Base-by-base conservation (phyloP, 2,329 filamentous ascomycete genomes). In the Dactylellina sp. region DNA sequence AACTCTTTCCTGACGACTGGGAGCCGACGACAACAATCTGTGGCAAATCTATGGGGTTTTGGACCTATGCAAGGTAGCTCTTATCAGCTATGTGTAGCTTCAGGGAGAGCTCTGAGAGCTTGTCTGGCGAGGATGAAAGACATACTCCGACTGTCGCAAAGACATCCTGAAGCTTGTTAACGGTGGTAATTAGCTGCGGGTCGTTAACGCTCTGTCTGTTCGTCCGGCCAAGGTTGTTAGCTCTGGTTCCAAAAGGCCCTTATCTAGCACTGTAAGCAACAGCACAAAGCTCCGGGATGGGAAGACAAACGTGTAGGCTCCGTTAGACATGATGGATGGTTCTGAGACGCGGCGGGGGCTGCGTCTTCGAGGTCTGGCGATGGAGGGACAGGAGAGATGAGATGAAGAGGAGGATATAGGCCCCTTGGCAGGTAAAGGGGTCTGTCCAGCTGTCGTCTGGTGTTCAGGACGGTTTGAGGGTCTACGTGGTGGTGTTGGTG, bases 111-210 rank as follows among this genome's bases (percentile, higher is more conserved):
- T 74, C 52, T 24, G 59, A n/a, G 47, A 40, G 46, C 24, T 56
- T 2, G 22, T 20, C 50, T 16, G 22, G 47, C 47, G 44, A 37
- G 49, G 28, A 35, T 28, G 14, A 39, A 57, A 46, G 24, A 86
- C 88, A 78, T 85, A 90, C 88, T 79, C 95, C 95, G 79, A 99
- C 95, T 44, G 95, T 98, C 76, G 94, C 90, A 82, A 99, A 99
- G 79, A 99, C 95, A 92, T 99, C 95, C 82, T 99, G 95, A 52
- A 99, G 89, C 86, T 96, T 98, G 86, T 99, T 99, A 81, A 99
- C 95, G 79, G 98, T 90, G 32, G 88, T 89, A 79, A 90, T 90
- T 78, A 90, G 84, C 77, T 85, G 85, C 24, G 88, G 88, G 79
- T 90, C 88, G 80, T 90, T 90, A 75, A 90, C 88, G 81, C 90